phyloP scores from a whole-genome alignment of 352 stramenopile genomes.

The Phytopythium cucurbitacearum region DNA sequence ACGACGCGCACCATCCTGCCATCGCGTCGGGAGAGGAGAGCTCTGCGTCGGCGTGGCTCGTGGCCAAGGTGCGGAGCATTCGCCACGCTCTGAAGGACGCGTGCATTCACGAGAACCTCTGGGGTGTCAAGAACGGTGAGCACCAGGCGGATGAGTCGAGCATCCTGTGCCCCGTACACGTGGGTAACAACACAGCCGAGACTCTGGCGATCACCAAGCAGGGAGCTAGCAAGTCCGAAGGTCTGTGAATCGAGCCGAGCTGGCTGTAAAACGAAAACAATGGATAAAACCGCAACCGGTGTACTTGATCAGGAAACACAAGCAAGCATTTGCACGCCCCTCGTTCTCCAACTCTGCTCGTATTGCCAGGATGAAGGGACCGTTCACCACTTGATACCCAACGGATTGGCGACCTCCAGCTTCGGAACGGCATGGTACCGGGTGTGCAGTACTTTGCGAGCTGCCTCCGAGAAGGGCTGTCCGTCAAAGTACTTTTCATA shows the following conservation, averaged over 20 bases:
- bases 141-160: constrained; percentile 67
- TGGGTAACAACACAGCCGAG: constrained; percentile 60
- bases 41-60: constrained; percentile 56
- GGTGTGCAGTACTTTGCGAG: constrained; percentile 63
- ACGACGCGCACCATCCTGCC: constrained; percentile 34
- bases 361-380: constrained; percentile 7
- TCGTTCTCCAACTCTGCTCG: constrained; percentile 12
- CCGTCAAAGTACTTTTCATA: constrained; percentile 82
- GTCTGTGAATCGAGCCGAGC: constrained; percentile 15
- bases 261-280: too few relatives aligned
- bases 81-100: constrained; percentile 73
- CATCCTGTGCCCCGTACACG: constrained; percentile 76
- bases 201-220: constrained; percentile 59
- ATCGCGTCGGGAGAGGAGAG: constrained; percentile 36
- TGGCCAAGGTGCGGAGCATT: constrained; percentile 54
- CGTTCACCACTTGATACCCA: constrained; percentile 85
- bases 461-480: constrained; percentile 65
- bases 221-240: constrained; percentile 24
- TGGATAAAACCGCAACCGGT: too few relatives aligned
- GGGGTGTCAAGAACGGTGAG: constrained; percentile 72
- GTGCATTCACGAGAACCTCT: constrained; percentile 83
- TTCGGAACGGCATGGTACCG: constrained; percentile 83
- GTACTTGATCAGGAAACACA: too few relatives aligned
- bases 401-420: constrained; percentile 77
- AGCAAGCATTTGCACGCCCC: not conserved